These are phyloP conservation scores for Talaromyces wortmannii DNA, from an alignment of 495 filamentous ascomycete species.

Conservation along the genomic window DNA sequence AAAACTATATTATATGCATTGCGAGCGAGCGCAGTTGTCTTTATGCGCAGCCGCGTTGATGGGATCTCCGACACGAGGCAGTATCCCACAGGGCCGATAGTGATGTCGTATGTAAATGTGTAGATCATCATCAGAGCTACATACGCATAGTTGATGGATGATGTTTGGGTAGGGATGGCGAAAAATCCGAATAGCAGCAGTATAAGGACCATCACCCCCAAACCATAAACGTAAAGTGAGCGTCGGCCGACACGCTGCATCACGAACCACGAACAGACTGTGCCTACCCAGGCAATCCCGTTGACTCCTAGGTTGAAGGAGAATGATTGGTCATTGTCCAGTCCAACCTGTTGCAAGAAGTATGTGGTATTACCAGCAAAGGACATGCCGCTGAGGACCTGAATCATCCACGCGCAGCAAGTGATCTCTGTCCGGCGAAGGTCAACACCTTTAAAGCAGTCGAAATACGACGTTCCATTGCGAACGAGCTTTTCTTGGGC, in stretches of 20 bases:
- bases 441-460: constrained; percentile 31
- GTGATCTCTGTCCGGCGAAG: constrained; percentile 34
- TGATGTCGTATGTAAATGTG: constrained; percentile 53
- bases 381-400: constrained; percentile 20
- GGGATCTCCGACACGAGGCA: constrained; percentile 63
- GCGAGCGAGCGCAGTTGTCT: constrained; percentile 57
- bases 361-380: constrained; percentile 26
- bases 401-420: constrained; percentile 16
- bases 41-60: constrained; percentile 57
- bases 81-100: constrained; percentile 66
- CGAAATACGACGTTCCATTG: constrained; percentile 23
- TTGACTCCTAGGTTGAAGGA: constrained; percentile 25
- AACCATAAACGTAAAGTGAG: constrained; percentile 55
- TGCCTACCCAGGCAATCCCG: constrained; percentile 44
- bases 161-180: constrained; percentile 41
- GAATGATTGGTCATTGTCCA: constrained; percentile 19
- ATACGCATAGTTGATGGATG: not conserved
- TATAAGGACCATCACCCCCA: constrained; percentile 47
- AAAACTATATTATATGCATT: constrained; percentile 60
- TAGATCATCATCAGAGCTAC: constrained; percentile 51
- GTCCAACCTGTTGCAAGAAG: constrained; percentile 35
- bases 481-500: constrained; percentile 20
- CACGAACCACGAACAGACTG: constrained; percentile 43
- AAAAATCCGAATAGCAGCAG: constrained; percentile 60
- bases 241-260: constrained; percentile 51